Evolutionary conservation across 257 asterid genomes (phyloP).

Genomic region (Scutellaria minor): DNA sequence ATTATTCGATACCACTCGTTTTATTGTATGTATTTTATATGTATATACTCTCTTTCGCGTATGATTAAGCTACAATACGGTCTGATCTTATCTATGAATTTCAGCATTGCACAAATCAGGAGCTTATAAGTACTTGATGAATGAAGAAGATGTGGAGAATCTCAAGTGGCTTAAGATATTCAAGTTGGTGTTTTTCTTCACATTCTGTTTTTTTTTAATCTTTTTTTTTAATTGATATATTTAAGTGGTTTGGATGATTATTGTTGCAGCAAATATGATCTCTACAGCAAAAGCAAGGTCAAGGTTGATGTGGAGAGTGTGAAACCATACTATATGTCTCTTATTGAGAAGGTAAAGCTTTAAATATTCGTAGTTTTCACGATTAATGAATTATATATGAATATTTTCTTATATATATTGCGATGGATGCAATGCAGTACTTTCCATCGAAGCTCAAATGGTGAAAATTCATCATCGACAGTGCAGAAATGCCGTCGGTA

Average conservation of each 20-base stretch:
- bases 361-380: not conserved
- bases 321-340: constrained; percentile 72
- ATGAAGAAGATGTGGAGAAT: constrained; percentile 53
- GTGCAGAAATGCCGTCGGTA: not conserved
- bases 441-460: constrained; percentile 70
- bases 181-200: constrained; percentile 36
- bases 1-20: constrained; percentile 61
- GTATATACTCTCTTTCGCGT: not conserved
- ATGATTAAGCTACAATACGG: no score
- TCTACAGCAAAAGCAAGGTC: constrained; percentile 56
- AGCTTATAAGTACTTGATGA: constrained; percentile 53
- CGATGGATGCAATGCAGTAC: constrained; percentile 52
- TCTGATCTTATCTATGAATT: not conserved
- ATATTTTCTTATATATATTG: not conserved
- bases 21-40: constrained; percentile 36
- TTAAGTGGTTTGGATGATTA: not conserved
- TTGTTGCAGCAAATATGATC: constrained; percentile 47
- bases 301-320: constrained; percentile 38
- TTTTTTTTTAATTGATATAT: not conserved
- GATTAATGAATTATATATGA: not conserved
- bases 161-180: constrained; percentile 56
- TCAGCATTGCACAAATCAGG: constrained; percentile 52
- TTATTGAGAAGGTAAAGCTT: constrained; percentile 57
- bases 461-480: constrained; percentile 36
- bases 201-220: not conserved